phyloP scores from a whole-genome alignment of 2,329 filamentous ascomycete species.

The Amauroascus niger region DNA sequence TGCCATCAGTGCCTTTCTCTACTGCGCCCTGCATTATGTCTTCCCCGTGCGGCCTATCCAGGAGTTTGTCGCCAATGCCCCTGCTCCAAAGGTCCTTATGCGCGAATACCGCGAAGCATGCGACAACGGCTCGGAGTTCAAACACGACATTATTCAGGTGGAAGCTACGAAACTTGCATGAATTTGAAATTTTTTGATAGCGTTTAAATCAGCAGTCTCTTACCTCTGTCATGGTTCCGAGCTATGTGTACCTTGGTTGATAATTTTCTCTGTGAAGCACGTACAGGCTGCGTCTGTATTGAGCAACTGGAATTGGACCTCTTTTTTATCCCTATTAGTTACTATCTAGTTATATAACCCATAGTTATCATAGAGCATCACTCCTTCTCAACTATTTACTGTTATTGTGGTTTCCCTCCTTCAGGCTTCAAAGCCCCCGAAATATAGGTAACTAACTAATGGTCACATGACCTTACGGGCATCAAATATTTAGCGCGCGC shows the following conservation, averaged over 20 bases:
- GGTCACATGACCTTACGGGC: no score
- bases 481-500: no score
- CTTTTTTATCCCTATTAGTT: background rate
- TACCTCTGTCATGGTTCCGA: background rate
- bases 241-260: background rate
- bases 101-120: slow-evolving; percentile 11
- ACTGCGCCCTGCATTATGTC: slow-evolving; percentile 26
- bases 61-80: slow-evolving; percentile 12
- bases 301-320: background rate
- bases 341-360: no score
- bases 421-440: no score
- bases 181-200: background rate
- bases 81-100: slow-evolving; percentile 9
- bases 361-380: no score
- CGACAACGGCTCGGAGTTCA: slow-evolving; percentile 5
- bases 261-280: background rate
- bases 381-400: no score
- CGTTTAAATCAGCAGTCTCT: background rate
- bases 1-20: slow-evolving; percentile 31
- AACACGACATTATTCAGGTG: background rate
- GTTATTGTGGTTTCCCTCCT: no score
- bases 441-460: no score
- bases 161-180: background rate
- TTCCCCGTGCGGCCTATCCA: slow-evolving; percentile 23
- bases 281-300: background rate